These are phyloP conservation scores for Cytospora paraplurivora DNA, from an alignment of 2,329 filamentous ascomycete genomes.

Conservation along the genomic window DNA sequence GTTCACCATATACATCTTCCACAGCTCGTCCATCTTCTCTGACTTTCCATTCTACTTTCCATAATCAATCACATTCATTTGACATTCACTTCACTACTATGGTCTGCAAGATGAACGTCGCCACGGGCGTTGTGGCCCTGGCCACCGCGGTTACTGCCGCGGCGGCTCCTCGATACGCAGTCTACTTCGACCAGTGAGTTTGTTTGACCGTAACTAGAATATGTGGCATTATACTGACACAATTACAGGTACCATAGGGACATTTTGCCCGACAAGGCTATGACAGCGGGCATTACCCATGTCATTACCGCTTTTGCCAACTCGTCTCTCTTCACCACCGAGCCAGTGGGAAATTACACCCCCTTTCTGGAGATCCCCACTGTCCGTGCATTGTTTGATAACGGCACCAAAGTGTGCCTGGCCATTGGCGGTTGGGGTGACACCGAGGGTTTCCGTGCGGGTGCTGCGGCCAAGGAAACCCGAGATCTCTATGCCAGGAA, in stretches of 20 bases:
- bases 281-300: constrained; percentile 52
- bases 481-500: constrained; percentile 59
- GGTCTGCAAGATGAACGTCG: constrained; percentile 15
- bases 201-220: too few relatives aligned
- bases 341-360: constrained; percentile 46
- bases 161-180: constrained; percentile 19
- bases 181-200: constrained; percentile 29
- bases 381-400: constrained; percentile 54
- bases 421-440: constrained; percentile 69
- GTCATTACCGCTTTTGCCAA: constrained; percentile 59
- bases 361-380: constrained; percentile 56
- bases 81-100: constrained; percentile 14
- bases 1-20: background rate
- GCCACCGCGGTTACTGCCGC: constrained; percentile 4
- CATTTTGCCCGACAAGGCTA: constrained; percentile 19
- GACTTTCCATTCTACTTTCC: background rate
- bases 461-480: constrained; percentile 48
- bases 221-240: background rate
- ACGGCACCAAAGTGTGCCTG: constrained; percentile 61
- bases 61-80: background rate
- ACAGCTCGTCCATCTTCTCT: background rate
- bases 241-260: constrained; percentile 20
- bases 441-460: constrained; percentile 55
- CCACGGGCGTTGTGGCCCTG: constrained; percentile 16
- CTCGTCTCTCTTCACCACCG: constrained; percentile 51